phyloP scores from a whole-genome alignment of 768 basidiomycete genomes.

The Collybiopsis luxurians region DNA sequence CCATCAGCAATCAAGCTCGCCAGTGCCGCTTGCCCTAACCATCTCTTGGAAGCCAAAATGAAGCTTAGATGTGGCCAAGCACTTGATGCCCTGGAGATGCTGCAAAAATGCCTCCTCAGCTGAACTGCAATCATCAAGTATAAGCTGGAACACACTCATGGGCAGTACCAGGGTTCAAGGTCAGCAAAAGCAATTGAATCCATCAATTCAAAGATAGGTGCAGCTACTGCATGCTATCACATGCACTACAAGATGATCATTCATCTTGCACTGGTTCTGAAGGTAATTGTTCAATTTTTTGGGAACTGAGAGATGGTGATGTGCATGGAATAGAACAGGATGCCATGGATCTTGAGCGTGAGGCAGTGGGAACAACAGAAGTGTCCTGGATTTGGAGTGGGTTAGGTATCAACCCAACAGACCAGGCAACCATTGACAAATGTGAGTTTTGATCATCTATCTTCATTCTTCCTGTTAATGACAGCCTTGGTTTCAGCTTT shows the following conservation, averaged over 20 bases:
- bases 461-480: neutral
- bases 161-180: constrained; percentile 22
- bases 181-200: constrained; percentile 16
- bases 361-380: constrained; percentile 12
- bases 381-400: constrained; percentile 24
- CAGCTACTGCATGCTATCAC: constrained; percentile 14
- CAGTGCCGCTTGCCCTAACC: neutral
- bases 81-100: constrained; percentile 20
- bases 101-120: constrained; percentile 26
- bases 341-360: constrained; percentile 10
- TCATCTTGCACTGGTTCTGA: neutral
- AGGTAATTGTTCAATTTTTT: constrained; percentile 6
- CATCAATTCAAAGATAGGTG: constrained; percentile 14
- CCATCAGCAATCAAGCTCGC: constrained; percentile 13
- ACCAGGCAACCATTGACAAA: constrained; percentile 6
- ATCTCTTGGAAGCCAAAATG: constrained; percentile 22
- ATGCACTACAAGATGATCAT: neutral
- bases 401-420: constrained; percentile 2
- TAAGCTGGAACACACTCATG: constrained; percentile 23
- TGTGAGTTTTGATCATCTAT: constrained; percentile 6
- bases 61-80: constrained; percentile 26
- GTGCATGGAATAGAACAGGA: constrained; percentile 11
- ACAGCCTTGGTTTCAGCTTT: constrained; percentile 13
- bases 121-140: constrained; percentile 25
- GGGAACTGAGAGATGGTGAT: constrained; percentile 13